These are phyloP conservation scores for Carex scoparia DNA, from an alignment of 176 grass and related monocot genomes.

Conservation along the genomic window DNA sequence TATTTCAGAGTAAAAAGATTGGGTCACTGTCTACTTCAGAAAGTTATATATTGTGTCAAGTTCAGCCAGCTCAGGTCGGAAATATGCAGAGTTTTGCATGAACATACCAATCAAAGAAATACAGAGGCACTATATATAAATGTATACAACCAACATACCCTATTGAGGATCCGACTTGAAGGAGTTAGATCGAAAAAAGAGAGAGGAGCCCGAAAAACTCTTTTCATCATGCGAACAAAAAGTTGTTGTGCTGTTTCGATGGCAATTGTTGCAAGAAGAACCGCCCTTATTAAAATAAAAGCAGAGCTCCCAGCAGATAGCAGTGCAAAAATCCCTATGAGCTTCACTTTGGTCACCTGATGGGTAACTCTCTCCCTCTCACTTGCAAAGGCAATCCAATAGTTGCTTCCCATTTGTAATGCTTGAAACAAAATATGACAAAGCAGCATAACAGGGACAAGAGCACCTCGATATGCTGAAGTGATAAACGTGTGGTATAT, in stretches of 20 bases:
- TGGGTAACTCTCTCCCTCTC: conserved; percentile 34
- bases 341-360: conserved; percentile 54
- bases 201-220: conserved; percentile 66
- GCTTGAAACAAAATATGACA: conserved; percentile 76
- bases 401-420: conserved; percentile 84
- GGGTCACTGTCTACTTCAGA: background rate
- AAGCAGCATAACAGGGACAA: conserved; percentile 53
- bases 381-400: conserved; percentile 87
- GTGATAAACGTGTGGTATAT: conserved; percentile 74
- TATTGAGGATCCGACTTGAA: conserved; percentile 74
- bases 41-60: background rate
- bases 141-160: conserved; percentile 34
- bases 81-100: no score
- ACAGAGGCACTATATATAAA: background rate
- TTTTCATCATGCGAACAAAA: conserved; percentile 60
- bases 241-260: conserved; percentile 70
- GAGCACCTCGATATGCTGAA: conserved; percentile 54
- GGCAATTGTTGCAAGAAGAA: conserved; percentile 70
- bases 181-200: conserved; percentile 77
- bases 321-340: conserved; percentile 61
- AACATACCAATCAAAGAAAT: background rate
- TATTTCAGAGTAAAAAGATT: background rate
- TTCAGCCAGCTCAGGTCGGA: background rate
- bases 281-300: conserved; percentile 71
- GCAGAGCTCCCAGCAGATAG: conserved; percentile 64